Evolutionary conservation across 2,329 filamentous ascomycete genomes (phyloP).

Genomic region (Conoideocrella luteorostrata): DNA sequence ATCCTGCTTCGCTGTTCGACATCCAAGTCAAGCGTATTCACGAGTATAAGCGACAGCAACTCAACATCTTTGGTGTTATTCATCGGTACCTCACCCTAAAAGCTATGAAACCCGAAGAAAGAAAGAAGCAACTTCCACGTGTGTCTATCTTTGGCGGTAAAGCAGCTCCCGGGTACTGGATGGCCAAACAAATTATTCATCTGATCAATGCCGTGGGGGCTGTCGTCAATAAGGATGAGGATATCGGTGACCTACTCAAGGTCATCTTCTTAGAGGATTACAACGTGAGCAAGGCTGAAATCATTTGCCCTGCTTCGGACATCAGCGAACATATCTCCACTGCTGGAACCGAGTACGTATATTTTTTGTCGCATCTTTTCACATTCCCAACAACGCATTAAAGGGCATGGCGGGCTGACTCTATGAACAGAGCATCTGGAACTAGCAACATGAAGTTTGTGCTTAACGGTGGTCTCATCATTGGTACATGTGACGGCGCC

Average conservation of each 20-base stretch:
- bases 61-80: slow-evolving; percentile 98
- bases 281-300: slow-evolving; percentile 98
- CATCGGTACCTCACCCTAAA: slow-evolving; percentile 90
- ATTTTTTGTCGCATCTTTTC: not conserved
- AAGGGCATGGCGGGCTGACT: not conserved
- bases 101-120: slow-evolving; percentile 72
- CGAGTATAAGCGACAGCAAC: slow-evolving; percentile 97
- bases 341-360: slow-evolving; percentile 75
- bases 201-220: slow-evolving; percentile 86
- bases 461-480: slow-evolving; percentile 92
- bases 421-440: slow-evolving; percentile 52
- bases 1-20: slow-evolving; percentile 85
- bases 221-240: slow-evolving; percentile 86
- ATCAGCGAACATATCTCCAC: slow-evolving; percentile 98
- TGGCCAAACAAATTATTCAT: slow-evolving; percentile 98
- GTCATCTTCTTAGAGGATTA: slow-evolving; percentile 97
- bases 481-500: slow-evolving; percentile 94
- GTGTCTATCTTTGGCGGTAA: slow-evolving; percentile 98
- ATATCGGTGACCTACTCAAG: slow-evolving; percentile 91
- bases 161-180: slow-evolving; percentile 97
- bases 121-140: slow-evolving; percentile 78
- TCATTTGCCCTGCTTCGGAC: slow-evolving; percentile 89
- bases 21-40: slow-evolving; percentile 99
- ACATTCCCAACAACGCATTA: too few relatives aligned
- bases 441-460: slow-evolving; percentile 99